Evolutionary conservation across 176 grass and related monocot species (phyloP), one percentile per base, ranked within the genome.

Genomic region (Raddia distichophylla): DNA sequence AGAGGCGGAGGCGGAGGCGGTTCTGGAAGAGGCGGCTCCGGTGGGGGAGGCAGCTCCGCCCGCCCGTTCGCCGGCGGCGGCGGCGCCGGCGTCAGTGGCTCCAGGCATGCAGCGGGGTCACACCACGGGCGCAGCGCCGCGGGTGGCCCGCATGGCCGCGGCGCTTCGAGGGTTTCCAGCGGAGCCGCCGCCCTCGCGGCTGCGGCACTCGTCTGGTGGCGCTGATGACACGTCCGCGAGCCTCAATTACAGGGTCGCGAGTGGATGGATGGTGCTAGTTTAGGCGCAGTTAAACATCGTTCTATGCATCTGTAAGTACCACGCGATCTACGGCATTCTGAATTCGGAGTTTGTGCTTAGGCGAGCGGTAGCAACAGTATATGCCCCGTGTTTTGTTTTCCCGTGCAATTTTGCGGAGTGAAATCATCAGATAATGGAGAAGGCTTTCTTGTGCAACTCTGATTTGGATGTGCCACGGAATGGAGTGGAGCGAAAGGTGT

Each of bases 211-310:
- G 60, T 48, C 0, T 52, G 69, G 68, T 66, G 61, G 68, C 32
- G 47, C 60, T 88, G 86, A 79, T 59, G 37, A 20, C 58, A 22
- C 59, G 3, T 18, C 61, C 61, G 67, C 19, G n/a, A 11, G 64
- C 57, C 64, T 61, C 0, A 15, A 15, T 53, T 56, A 17, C 69
- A 56, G 19, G 7, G 32, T 53, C 46, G 45, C 11, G 59, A 6
- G 5, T 32, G 10, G 27, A 43, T 19, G 27, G 32, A 19, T 69
- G 15, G 43, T 51, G 64, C 7, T 4, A 69, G 44, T 5, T 64
- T 22, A 62, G 53, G 10, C 35, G 19, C 57, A 56, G 42, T 33
- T 67, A 49, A 27, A 27, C 37, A 51, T 80, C 7, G 84, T 17
- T 67, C 60, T 40, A 58, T 64, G 60, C 33, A 57, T 67, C 17